Base-by-base conservation (phyloP, 2,329 filamentous ascomycete genomes). In the Trichoderma sp. region DNA sequence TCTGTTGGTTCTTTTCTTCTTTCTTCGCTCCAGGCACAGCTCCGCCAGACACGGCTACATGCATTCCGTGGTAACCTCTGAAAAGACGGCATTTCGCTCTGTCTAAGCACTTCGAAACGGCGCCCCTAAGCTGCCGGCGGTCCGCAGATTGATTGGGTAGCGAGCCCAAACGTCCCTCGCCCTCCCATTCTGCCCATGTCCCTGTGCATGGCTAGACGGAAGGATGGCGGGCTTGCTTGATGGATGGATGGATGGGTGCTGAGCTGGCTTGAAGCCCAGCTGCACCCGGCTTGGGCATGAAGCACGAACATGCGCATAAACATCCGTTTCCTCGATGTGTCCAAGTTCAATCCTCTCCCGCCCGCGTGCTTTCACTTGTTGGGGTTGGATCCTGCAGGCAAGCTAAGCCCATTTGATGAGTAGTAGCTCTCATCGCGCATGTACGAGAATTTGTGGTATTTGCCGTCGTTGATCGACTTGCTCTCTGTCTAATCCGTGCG, bases 181-280 rank as follows among this genome's bases (percentile, higher is more conserved):
- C 21, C 39, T 70, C 30, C 34, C 24, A 43, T 63, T 30, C 66
- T 70, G n/a, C 66, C 66, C 66, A 28, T 70, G 57, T 53, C 66
- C 66, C 47, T 70, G 51, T 34, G 14, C 57, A 51, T 39, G 28
- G 68, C 43, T 47, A 34, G 66, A 61, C 56, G 24, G 34, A 43
- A 32, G 61, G 61, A 63, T 64, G 57, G 57, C 57, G 67, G 64
- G 32, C 58, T 39, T 51, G 70, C 57, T 71, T 66, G 70, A 65
- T 72, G 60, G 43, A 72, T 56, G 60, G 43, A 72, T 56, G 66
- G 57, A 58, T 61, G 65, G 43, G 26, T 72, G 71, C 47, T 72
- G 71, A 72, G 71, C 30, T 72, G 71, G 71, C 71, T 72, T 70
- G 53, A 72, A 62, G 58, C 70, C 71, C 51, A 70, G 65, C 57